Percentiles rank a stretch among this genome's conserved stretches.
phyloP scores from a whole-genome alignment of 768 basidiomycete species.

The Dioszegia aurantiaca region DNA sequence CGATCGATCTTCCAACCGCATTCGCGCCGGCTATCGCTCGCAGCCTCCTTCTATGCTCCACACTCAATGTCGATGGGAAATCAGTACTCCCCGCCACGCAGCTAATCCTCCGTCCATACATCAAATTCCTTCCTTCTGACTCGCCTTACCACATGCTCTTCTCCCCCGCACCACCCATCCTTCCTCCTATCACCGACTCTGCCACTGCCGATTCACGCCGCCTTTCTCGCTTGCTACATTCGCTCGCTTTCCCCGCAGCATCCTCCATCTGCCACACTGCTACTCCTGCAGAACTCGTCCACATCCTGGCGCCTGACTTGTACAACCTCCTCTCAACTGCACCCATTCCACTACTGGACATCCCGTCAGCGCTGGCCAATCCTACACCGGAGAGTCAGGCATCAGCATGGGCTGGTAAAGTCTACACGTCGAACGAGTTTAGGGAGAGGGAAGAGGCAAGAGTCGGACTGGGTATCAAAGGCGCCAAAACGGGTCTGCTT shows the following conservation, averaged over 20 bases:
- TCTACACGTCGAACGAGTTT: constrained; percentile 39
- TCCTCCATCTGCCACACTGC: constrained; percentile 15
- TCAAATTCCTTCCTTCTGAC: constrained; percentile 6
- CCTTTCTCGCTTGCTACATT: background rate
- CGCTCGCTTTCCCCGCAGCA: background rate
- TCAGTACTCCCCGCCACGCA: background rate
- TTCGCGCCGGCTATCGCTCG: constrained; percentile 7
- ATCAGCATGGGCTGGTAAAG: constrained; percentile 41
- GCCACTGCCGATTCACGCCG: background rate
- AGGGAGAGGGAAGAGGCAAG: constrained; percentile 22
- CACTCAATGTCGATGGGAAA: background rate
- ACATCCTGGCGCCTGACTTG: constrained; percentile 25
- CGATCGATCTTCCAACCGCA: constrained; percentile 2
- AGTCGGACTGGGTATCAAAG: constrained; percentile 19
- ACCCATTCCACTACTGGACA: constrained; percentile 29
- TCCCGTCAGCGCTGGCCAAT: constrained; percentile 14
- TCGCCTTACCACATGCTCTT: background rate
- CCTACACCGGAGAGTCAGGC: constrained; percentile 21
- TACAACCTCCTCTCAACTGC: constrained; percentile 21
- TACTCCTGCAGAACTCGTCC: constrained; percentile 30
- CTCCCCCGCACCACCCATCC: background rate
- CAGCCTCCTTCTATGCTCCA: constrained; percentile 4
- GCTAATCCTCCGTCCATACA: constrained; percentile 16
- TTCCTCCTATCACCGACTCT: background rate
- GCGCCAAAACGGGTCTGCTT: constrained; percentile 3